Percentiles rank a stretch among this genome's conserved stretches.
Evolutionary conservation across 331 rosid species (phyloP).

Genomic region (Arachis monticola): DNA sequence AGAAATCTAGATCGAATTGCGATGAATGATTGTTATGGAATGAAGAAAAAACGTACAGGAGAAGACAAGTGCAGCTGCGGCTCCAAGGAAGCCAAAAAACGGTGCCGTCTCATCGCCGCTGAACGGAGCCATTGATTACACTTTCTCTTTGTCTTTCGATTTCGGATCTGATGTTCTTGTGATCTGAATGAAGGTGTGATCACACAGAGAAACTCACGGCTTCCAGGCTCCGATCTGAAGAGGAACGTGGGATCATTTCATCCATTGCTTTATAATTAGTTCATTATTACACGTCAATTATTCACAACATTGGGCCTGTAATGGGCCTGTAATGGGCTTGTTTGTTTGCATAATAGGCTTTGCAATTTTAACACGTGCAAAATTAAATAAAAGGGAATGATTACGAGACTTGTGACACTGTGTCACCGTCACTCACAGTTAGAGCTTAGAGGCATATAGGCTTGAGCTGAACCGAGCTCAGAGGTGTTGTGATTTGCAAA

Average conservation of each 20-base stretch:
- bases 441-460: neutral
- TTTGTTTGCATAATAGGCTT: neutral
- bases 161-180: conserved; percentile 46
- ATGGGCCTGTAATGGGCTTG: neutral
- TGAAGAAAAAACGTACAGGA: conserved; percentile 58
- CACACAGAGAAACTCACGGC: neutral
- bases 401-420: neutral
- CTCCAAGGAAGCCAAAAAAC: conserved; percentile 90
- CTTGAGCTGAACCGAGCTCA: neutral
- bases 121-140: conserved; percentile 59
- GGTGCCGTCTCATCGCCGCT: conserved; percentile 96
- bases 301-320: neutral
- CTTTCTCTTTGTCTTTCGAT: conserved; percentile 25
- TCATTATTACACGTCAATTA: neutral
- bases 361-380: neutral
- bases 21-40: neutral
- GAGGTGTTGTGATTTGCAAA: too few species aligned
- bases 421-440: neutral
- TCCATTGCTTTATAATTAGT: conserved; percentile 8
- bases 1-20: conserved; percentile 39
- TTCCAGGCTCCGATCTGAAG: conserved; percentile 26
- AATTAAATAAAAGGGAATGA: neutral
- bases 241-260: neutral
- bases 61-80: conserved; percentile 87
- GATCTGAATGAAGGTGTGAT: conserved; percentile 1